Conservation (phyloP, 805 yeast genomes). For the Wickerhamomyces pijperi region DNA sequence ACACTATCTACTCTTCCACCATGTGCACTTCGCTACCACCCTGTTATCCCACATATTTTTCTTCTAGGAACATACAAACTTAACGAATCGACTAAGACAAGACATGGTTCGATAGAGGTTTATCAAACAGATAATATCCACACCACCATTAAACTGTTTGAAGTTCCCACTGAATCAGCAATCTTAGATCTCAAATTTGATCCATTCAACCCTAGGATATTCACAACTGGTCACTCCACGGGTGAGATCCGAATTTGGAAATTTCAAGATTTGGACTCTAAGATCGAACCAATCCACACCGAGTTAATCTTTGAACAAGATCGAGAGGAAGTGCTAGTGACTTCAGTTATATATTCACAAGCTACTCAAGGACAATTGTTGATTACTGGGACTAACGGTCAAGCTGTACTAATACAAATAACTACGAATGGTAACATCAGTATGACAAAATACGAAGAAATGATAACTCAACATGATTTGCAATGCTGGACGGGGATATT, state of each 20-base stretch:
- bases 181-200: constrained; percentile 67
- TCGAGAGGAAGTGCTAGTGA: constrained; percentile 33
- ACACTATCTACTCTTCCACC: constrained; percentile 60
- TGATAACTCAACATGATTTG: constrained; percentile 39
- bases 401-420: constrained; percentile 32
- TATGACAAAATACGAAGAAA: constrained; percentile 17
- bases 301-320: constrained; percentile 33
- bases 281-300: constrained; percentile 15
- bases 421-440: constrained; percentile 3
- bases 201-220: constrained; percentile 36
- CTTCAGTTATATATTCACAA: constrained; percentile 55
- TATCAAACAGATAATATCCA: constrained; percentile 17
- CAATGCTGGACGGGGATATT: constrained; percentile 88
- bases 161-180: constrained; percentile 41
- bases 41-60: constrained; percentile 33
- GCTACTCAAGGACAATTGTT: constrained; percentile 25
- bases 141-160: constrained; percentile 10
- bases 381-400: constrained; percentile 64
- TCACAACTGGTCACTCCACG: constrained; percentile 69
- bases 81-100: constrained; percentile 40
- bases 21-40: constrained; percentile 61
- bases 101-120: constrained; percentile 55
- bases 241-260: constrained; percentile 67
- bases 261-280: constrained; percentile 10
- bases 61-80: constrained; percentile 76